phyloP scores from a whole-genome alignment of 2,329 filamentous ascomycete genomes.

The Escovopsis sp. region DNA sequence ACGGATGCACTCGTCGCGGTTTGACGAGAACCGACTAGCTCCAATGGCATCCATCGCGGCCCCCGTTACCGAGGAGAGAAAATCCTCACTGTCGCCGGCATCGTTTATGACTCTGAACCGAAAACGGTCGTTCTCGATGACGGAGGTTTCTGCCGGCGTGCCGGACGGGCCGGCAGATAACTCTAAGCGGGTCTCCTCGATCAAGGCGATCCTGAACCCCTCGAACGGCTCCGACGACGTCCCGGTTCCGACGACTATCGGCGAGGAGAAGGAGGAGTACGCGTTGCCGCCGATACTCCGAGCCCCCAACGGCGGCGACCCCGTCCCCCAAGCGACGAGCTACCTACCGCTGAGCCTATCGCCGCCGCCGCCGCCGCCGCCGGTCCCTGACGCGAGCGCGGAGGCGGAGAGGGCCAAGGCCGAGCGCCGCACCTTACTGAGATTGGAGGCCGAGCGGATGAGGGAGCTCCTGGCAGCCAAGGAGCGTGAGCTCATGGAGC shows the following conservation, averaged over 20 bases:
- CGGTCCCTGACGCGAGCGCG: slow-evolving; percentile 11
- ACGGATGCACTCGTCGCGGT: slow-evolving; percentile 26
- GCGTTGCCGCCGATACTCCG: slow-evolving; percentile 19
- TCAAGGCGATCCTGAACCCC: slow-evolving; percentile 61
- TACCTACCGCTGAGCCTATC: too few relatives aligned
- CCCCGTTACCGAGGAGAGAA: slow-evolving; percentile 30
- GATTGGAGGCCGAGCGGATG: slow-evolving; percentile 64
- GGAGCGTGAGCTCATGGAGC: slow-evolving; percentile 48
- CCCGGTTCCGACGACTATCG: slow-evolving; percentile 14
- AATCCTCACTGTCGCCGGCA: slow-evolving; percentile 44
- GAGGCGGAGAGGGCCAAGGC: slow-evolving; percentile 40
- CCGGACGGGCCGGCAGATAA: slow-evolving; percentile 29
- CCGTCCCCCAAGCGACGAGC: too few relatives aligned
- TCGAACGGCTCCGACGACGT: slow-evolving; percentile 14
- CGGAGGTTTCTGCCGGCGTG: slow-evolving; percentile 29
- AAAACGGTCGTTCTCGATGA: slow-evolving; percentile 53
- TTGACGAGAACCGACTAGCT: slow-evolving; percentile 43
- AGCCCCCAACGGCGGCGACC: too few relatives aligned
- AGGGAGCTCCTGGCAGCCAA: slow-evolving; percentile 57
- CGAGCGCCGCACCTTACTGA: slow-evolving; percentile 50
- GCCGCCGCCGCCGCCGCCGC: too few relatives aligned
- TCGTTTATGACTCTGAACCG: slow-evolving; percentile 44
- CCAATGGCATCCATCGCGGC: slow-evolving; percentile 35
- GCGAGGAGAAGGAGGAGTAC: slow-evolving; percentile 24
- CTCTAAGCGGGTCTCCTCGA: slow-evolving; percentile 54